Evolutionary conservation across 1,139 yeast species (phyloP).

Genomic region (Arxiozyma telluris): DNA sequence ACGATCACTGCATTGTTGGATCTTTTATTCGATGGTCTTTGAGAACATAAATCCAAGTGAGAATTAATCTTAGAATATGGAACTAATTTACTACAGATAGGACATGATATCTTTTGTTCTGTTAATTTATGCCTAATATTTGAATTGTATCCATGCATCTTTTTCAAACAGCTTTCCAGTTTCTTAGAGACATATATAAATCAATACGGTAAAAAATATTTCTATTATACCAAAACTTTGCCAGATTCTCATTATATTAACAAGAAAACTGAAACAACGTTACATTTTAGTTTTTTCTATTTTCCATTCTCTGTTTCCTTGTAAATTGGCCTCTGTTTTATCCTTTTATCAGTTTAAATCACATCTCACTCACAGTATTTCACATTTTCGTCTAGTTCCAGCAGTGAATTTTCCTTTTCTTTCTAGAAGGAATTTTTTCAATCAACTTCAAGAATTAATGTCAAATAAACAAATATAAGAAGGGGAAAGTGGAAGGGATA

Average conservation of each 20-base stretch:
- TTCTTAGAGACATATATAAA: neutral
- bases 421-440: neutral
- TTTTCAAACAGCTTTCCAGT: neutral
- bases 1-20: neutral
- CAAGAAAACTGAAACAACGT: neutral
- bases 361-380: too few species aligned
- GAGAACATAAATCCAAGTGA: slow-evolving; percentile 26
- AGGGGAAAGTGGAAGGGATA: too few species aligned
- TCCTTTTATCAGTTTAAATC: too few species aligned
- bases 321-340: too few species aligned
- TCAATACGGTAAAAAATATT: too few species aligned
- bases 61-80: slow-evolving; percentile 21
- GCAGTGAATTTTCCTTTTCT: neutral
- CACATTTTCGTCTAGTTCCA: neutral
- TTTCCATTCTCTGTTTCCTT: neutral
- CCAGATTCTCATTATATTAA: neutral
- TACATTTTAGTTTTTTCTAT: neutral
- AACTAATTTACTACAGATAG: slow-evolving; percentile 24
- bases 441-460: neutral
- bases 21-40: slow-evolving; percentile 1
- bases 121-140: neutral
- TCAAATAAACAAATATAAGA: neutral
- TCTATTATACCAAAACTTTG: too few species aligned
- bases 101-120: slow-evolving; percentile 26
- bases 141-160: neutral